These are phyloP conservation scores for Lophiostoma macrostomum DNA, from an alignment of 495 filamentous ascomycete species.

Conservation along the genomic window DNA sequence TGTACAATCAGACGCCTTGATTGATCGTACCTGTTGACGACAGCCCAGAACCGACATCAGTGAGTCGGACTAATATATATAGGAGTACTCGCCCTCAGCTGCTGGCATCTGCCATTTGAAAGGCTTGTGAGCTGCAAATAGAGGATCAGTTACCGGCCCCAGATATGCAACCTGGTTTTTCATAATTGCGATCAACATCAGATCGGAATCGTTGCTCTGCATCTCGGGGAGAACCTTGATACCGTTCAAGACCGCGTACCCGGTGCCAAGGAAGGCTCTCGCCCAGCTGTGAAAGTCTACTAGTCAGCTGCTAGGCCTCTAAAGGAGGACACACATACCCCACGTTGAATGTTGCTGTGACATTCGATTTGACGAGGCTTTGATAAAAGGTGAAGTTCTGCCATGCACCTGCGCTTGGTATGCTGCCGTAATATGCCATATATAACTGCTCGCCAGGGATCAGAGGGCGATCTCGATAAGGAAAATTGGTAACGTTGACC, in stretches of 20 bases:
- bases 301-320: not conserved
- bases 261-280: not conserved
- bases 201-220: constrained; percentile 3
- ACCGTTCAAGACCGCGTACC: not conserved
- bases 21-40: constrained; percentile 3
- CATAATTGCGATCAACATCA: not conserved
- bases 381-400: constrained; percentile 5
- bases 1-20: not conserved
- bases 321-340: not conserved
- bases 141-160: not conserved
- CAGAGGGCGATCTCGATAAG: not conserved
- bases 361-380: not conserved
- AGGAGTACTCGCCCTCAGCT: not conserved
- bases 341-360: not conserved
- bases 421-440: not conserved
- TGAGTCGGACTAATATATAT: constrained; percentile 3
- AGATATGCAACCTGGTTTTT: constrained; percentile 10
- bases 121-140: constrained; percentile 7
- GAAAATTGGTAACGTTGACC: constrained; percentile 5
- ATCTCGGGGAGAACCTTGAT: constrained; percentile 2
- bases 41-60: constrained; percentile 5
- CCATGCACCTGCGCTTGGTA: not conserved
- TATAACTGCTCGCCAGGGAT: constrained; percentile 8
- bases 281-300: not conserved
- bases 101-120: not conserved